Evolutionary conservation across 805 yeast genomes (phyloP).

Genomic region (Candida mattraensis): DNA sequence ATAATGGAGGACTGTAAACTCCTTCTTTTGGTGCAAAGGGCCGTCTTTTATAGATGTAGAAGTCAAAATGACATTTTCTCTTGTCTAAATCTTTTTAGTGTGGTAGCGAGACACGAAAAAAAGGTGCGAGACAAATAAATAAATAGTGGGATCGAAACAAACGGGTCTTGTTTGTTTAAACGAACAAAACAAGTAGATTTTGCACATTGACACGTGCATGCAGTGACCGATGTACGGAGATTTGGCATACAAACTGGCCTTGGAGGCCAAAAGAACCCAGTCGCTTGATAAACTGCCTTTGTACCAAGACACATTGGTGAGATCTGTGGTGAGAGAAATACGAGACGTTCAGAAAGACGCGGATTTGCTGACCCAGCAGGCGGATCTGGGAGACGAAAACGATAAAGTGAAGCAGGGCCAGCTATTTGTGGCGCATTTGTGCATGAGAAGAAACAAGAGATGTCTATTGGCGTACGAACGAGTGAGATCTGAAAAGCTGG

Average conservation of each 20-base stretch:
- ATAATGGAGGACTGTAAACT: constrained; percentile 1
- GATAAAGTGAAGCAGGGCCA: constrained; percentile 59
- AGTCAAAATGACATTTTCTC: background rate
- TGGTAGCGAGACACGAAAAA: background rate
- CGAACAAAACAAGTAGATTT: too few species aligned
- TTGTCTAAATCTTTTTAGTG: background rate
- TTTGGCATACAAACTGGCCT: constrained; percentile 73
- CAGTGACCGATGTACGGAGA: constrained; percentile 85
- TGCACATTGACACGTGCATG: too few species aligned
- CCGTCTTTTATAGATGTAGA: too few species aligned
- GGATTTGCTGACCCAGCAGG: constrained; percentile 40
- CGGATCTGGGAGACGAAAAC: constrained; percentile 18
- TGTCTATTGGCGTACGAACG: constrained; percentile 83
- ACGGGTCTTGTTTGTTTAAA: background rate
- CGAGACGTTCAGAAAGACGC: constrained; percentile 59
- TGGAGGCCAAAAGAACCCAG: constrained; percentile 80
- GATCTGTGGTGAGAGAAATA: constrained; percentile 70
- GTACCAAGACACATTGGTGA: constrained; percentile 70
- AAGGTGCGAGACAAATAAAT: background rate
- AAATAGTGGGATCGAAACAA: background rate
- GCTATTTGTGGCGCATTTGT: constrained; percentile 65
- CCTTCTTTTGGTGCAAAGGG: background rate
- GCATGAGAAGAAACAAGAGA: constrained; percentile 86
- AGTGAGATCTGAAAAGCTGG: constrained; percentile 66
- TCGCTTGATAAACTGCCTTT: constrained; percentile 64